Evolutionary conservation across 305 asterid genomes (phyloP).

Genomic region (Solanum aculeatissimum): DNA sequence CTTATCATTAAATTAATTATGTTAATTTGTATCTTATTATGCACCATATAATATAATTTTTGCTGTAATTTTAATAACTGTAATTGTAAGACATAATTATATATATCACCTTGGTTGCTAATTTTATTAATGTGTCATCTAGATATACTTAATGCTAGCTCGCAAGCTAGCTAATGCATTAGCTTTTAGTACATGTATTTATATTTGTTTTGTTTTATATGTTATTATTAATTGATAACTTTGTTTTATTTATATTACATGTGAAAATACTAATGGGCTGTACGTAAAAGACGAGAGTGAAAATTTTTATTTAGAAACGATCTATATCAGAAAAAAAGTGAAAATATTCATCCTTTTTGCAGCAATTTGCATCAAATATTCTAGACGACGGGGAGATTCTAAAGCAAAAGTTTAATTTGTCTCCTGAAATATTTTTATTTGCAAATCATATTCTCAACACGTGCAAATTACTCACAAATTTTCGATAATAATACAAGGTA

Average conservation of each 20-base stretch:
- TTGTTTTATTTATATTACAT: not conserved
- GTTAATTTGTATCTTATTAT: not conserved
- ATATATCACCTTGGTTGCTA: not conserved
- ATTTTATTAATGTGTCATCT: not conserved
- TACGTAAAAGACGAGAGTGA: not conserved
- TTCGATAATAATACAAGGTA: not conserved
- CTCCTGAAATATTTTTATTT: not conserved
- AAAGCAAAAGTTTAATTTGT: not conserved
- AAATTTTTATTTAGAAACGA: not conserved
- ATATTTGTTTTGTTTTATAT: not conserved
- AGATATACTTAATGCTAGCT: not conserved
- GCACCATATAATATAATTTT: not conserved
- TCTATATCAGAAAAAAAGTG: no score
- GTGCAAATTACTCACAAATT: not conserved
- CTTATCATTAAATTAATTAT: not conserved
- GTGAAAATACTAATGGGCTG: no score
- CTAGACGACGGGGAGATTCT: not conserved
- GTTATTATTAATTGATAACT: not conserved
- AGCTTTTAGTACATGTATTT: not conserved
- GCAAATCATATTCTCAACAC: not conserved
- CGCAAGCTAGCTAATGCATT: not conserved
- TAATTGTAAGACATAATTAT: not conserved
- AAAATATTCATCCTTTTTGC: not conserved
- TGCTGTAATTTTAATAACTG: not conserved
- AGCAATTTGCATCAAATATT: no score